Evolutionary conservation across 2,329 filamentous ascomycete species (phyloP), one percentile per base, ranked within the genome.

Genomic region (Aspergillus novoparasiticus): DNA sequence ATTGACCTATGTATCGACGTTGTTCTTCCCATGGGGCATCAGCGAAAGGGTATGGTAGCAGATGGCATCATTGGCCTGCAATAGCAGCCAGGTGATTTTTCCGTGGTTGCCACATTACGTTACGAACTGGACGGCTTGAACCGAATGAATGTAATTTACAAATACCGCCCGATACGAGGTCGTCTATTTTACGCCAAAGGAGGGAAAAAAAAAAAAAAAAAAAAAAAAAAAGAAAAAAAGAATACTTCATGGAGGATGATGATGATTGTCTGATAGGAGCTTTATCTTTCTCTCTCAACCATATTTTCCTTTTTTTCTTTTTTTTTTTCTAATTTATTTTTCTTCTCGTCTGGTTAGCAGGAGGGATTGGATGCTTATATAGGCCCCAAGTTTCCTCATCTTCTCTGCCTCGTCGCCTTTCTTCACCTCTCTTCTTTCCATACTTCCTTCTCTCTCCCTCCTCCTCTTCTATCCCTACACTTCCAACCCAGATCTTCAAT

Each of bases 361-460:
- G 34, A 36, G 34, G 34, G 48, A 34, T 23, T 58, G 39, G 10
- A 57, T 50, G 30, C 57, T 45, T 58, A 58, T 58, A 50, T 50
- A 50, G 43, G 26, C 14, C 26, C 51, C 30, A 36, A n/a, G 28
- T 43, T 28, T 53, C 46, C 57, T 53, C 57, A 59, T 41, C 30
- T 53, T 53, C 34, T 23, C 34, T 34, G 51, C 57, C 12, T 50
- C 39, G 26, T 53, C 32, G 34, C 30, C 23, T 28, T 51, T 59
- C 21, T 21, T 36, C 26, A 28, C 14, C n/a, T 28, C 41, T 28
- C 23, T 50, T 16, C 12, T 39, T 43, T 50, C 43, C 23, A 23
- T 48, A 43, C 39, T 21, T 57, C 41, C 2, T 6, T 26, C 32
- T 16, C 26, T 43, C 16, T 39, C 30, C 10, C 23, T 32, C 30